Conservation (phyloP, 1,284 basidiomycete species). For the Ceratobasidium sp. region DNA sequence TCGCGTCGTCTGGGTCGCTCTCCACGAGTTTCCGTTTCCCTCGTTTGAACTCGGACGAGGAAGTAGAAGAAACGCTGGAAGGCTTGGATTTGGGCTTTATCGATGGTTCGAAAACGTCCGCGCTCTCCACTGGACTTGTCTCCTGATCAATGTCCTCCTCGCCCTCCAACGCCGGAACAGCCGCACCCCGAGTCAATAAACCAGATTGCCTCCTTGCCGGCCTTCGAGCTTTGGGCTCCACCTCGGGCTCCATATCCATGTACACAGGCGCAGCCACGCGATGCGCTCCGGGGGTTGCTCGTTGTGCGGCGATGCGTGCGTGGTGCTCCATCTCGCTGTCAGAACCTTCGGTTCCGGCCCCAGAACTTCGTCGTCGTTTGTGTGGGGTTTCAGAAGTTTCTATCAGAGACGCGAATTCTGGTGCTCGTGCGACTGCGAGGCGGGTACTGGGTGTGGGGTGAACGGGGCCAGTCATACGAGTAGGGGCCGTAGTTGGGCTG, state of each 20-base stretch:
- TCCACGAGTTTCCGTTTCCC: slow-evolving; percentile 33
- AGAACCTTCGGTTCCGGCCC: slow-evolving; percentile 5
- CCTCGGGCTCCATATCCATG: background rate
- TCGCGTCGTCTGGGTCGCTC: slow-evolving; percentile 29
- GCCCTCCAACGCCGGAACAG: background rate
- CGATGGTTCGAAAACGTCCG: background rate
- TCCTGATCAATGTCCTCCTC: slow-evolving; percentile 15
- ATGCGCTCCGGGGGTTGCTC: slow-evolving; percentile 7
- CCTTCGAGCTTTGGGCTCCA: slow-evolving; percentile 26
- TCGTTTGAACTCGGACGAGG: slow-evolving; percentile 30
- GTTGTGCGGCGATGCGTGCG: background rate
- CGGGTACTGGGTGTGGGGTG: slow-evolving; percentile 30
- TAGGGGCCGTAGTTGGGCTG: slow-evolving; percentile 23
- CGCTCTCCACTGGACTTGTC: slow-evolving; percentile 13
- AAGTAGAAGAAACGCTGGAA: background rate
- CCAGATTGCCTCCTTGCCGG: slow-evolving; percentile 47
- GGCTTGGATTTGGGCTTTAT: slow-evolving; percentile 25
- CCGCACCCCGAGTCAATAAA: slow-evolving; percentile 34
- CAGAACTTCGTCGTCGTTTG: slow-evolving; percentile 29
- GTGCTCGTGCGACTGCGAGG: slow-evolving; percentile 31
- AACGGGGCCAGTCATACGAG: slow-evolving; percentile 29
- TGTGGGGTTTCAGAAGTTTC: slow-evolving; percentile 26
- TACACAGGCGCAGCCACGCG: slow-evolving; percentile 1
- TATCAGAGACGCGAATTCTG: slow-evolving; percentile 25
- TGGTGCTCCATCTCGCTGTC: slow-evolving; percentile 34